These are phyloP conservation scores for Brassica cretica DNA, from an alignment of 345 rosid species.

Conservation along the genomic window DNA sequence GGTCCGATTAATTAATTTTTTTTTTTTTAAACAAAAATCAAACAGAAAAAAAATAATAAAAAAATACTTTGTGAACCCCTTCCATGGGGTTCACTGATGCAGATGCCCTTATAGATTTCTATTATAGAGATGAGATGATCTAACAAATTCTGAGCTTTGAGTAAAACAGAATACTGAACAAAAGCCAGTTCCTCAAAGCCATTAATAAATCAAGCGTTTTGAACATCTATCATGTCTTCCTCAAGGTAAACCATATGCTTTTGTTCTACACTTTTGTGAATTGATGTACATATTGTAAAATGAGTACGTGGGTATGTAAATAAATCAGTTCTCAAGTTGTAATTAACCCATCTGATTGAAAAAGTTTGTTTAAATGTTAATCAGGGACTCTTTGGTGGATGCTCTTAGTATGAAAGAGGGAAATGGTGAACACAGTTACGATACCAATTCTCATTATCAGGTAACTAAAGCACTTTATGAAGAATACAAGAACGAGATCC, in stretches of 20 bases:
- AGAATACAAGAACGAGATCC: neutral
- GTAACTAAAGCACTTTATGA: neutral
- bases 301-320: neutral
- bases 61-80: too few relatives aligned
- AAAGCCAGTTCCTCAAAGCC: neutral
- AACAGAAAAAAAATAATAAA: too few relatives aligned
- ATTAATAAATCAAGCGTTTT: neutral
- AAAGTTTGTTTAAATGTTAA: neutral
- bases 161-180: too few relatives aligned
- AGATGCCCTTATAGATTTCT: too few relatives aligned
- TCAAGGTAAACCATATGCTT: neutral
- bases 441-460: slow-evolving; percentile 3
- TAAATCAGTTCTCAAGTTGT: neutral
- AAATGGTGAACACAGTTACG: neutral
- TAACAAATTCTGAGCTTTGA: too few relatives aligned
- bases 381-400: neutral
- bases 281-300: neutral
- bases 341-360: neutral
- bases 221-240: neutral
- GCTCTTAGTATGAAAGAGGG: slow-evolving; percentile 8
- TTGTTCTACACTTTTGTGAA: neutral
- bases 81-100: too few relatives aligned
- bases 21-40: too few relatives aligned
- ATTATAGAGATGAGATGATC: too few relatives aligned
- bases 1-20: too few relatives aligned